Conservation (phyloP, 1,139 yeast genomes). For the Nakaseomyces kungkrabaensis region DNA sequence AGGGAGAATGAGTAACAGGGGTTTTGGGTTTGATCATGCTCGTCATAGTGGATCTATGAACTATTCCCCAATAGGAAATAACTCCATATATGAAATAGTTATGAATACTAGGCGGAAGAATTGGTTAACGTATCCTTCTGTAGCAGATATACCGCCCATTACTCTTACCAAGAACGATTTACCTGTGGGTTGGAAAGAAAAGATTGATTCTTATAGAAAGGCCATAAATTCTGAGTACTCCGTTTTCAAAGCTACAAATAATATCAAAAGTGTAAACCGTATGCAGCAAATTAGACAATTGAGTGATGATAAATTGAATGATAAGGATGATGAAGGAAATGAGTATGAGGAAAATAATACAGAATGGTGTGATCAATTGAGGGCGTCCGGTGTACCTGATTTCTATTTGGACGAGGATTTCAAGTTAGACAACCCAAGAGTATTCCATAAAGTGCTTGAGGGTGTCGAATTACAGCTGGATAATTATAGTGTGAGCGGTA, state of each 20-base stretch:
- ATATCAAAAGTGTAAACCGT: constrained; percentile 31
- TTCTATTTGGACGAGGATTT: constrained; percentile 62
- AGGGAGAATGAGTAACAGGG: constrained; percentile 7
- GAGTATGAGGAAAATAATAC: constrained; percentile 11
- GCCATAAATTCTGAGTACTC: constrained; percentile 46
- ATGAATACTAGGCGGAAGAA: constrained; percentile 30
- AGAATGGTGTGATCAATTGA: constrained; percentile 7
- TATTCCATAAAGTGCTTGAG: constrained; percentile 61
- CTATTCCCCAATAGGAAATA: constrained; percentile 63
- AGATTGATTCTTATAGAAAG: constrained; percentile 40
- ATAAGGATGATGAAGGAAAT: constrained; percentile 7
- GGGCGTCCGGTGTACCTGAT: constrained; percentile 40
- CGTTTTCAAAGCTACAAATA: constrained; percentile 34
- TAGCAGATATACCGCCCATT: constrained; percentile 77
- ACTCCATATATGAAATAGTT: constrained; percentile 67
- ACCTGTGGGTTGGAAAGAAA: constrained; percentile 40
- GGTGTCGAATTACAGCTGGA: constrained; percentile 24
- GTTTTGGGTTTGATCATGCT: constrained; percentile 16
- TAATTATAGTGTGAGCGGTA: constrained; percentile 20
- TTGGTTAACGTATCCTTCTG: constrained; percentile 57
- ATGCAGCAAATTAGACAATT: constrained; percentile 29
- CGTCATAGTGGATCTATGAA: constrained; percentile 25
- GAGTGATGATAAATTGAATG: constrained; percentile 29
- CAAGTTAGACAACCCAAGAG: constrained; percentile 78
- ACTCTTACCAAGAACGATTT: constrained; percentile 50